These are phyloP conservation scores for Macrophomina pseudophaseolina DNA, from an alignment of 2,329 filamentous ascomycete species.

Conservation along the genomic window DNA sequence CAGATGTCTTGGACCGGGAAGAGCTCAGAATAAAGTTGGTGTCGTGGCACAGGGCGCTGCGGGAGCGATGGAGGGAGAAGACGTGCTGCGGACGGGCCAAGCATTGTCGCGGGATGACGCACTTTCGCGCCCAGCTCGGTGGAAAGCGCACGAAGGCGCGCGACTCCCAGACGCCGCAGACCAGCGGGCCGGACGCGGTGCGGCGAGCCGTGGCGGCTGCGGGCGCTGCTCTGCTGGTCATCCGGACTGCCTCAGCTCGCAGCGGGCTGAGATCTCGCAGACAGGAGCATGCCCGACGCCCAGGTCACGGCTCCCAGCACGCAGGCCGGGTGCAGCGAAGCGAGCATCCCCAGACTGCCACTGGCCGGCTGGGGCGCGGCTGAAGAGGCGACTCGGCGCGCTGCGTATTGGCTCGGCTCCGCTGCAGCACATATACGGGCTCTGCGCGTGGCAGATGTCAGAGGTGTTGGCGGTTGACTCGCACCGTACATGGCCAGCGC, in stretches of 20 bases:
- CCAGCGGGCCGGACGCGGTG: constrained; percentile 1
- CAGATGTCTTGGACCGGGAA: constrained; percentile 28
- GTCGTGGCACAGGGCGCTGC: constrained; percentile 30
- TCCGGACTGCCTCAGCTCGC: constrained; percentile 5
- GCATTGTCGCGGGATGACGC: constrained; percentile 14
- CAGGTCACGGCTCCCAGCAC: neutral
- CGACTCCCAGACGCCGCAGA: neutral
- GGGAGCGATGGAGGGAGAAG: constrained; percentile 27
- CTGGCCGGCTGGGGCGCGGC: constrained; percentile 3
- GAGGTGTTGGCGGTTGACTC: neutral
- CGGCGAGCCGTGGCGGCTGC: constrained; percentile 6
- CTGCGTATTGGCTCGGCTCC: constrained; percentile 10
- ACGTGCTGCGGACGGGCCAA: neutral
- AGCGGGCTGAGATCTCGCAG: constrained; percentile 16
- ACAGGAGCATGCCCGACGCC: neutral
- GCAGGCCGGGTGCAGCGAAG: neutral
- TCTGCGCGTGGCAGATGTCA: neutral
- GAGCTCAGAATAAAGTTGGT: constrained; percentile 35
- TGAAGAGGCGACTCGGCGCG: constrained; percentile 1
- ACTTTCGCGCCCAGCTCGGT: constrained; percentile 8
- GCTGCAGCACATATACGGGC: neutral
- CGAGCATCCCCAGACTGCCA: neutral
- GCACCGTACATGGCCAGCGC: neutral
- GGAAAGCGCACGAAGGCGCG: neutral
- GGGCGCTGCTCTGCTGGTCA: neutral